Conservation (phyloP, 305 asterid species). For the Andrographis paniculata region DNA sequence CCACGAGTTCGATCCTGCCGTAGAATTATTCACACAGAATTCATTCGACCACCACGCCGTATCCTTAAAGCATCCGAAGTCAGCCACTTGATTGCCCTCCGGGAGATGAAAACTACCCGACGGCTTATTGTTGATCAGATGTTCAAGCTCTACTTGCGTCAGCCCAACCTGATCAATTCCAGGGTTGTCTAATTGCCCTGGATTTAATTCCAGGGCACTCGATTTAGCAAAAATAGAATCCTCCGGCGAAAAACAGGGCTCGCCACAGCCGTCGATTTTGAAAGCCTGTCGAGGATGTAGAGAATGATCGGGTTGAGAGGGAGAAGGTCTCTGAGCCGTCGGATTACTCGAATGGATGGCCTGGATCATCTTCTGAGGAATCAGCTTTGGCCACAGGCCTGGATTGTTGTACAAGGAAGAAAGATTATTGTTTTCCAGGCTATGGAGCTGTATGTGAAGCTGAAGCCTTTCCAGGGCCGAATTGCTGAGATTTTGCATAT, state of each 20-base stretch:
- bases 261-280: constrained; percentile 3
- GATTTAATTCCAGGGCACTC: constrained; percentile 9
- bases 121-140: constrained; percentile 28
- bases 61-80: constrained; percentile 36
- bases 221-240: constrained; percentile 7
- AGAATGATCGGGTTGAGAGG: constrained; percentile 17
- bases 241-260: constrained; percentile 18
- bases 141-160: constrained; percentile 45
- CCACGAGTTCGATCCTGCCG: constrained; percentile 41
- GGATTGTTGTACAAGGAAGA: constrained; percentile 43
- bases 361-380: constrained; percentile 26
- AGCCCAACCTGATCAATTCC: constrained; percentile 25
- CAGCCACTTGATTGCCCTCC: constrained; percentile 16
- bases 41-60: constrained; percentile 57
- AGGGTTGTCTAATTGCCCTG: constrained; percentile 17
- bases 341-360: constrained; percentile 26
- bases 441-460: constrained; percentile 71
- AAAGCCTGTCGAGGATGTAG: constrained; percentile 4
- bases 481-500: constrained; percentile 46
- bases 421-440: constrained; percentile 40
- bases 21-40: constrained; percentile 36
- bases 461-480: constrained; percentile 83
- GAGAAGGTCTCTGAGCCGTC: constrained; percentile 7
- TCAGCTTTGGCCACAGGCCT: constrained; percentile 34
- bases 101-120: constrained; percentile 14